Evolutionary conservation across 352 stramenopile species (phyloP), one percentile per base, ranked within the genome.

Genomic region (Blastocystis sp.): DNA sequence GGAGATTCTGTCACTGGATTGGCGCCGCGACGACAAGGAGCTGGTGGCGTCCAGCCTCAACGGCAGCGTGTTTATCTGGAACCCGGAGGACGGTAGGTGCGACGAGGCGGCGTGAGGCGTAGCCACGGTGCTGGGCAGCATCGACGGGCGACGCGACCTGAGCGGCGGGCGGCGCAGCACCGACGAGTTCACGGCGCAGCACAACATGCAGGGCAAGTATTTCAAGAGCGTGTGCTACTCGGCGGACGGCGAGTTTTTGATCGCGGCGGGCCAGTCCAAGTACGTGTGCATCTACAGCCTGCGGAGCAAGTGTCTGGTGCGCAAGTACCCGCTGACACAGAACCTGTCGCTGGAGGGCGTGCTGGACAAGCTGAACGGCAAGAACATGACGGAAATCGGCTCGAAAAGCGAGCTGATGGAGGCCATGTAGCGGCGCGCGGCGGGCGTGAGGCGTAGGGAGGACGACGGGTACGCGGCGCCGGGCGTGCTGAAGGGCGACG

Each of bases 271-370:
- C 14, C 95, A 96, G 74, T 98, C 94, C 71, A 98, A 98, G 90
- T 99, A 97, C 90, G 94, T 99, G 76, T 99, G 97, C 89, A 98
- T 99, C 88, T 99, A 99, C 92, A 94, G 97, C 89, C 93, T 96
- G 56, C 95, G 92, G 34, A 90, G 93, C 61, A 91, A 94, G 79
- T 95, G 98, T 41, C 91, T 99, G 76, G 91, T 99, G 65, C 98
- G 98, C 89, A 99, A 99, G 90, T 99, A 98, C 90, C 96, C 99
- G 92, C 93, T 99, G 61, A 98, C 94, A 43, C 96, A 98, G 92
- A 99, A 98, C 91, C 91, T 96, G 62, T 96, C 93, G 45, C 90
- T 96, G 0, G 90, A 90, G 89, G 96, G 96, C 53, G 94, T 99
- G 56, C 89, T 99, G 79, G 96, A 99, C 90, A 92, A 97, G 90